Base-by-base conservation (phyloP, 352 stramenopile species). In the Pseudoperonospora humuli region DNA sequence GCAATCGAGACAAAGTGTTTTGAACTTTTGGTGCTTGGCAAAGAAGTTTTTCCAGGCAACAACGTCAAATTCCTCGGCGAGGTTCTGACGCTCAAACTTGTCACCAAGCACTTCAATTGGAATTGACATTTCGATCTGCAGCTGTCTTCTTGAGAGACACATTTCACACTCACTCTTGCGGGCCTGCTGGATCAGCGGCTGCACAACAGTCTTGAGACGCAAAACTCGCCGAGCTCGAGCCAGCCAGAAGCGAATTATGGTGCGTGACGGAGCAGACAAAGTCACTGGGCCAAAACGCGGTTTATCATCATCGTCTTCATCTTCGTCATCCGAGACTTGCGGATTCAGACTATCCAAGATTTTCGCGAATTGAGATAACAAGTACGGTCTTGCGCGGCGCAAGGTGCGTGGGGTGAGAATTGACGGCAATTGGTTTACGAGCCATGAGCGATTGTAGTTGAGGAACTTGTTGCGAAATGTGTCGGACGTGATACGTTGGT, bases 381-480 rank as follows among this genome's bases (percentile, higher is more conserved):
- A 55, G 56, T 98, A 98, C 17, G 95, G 95, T 29, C 88, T 64
- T 14, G 83, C 85, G 10, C 84, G 84, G 9, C 84, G 74, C 28
- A 97, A 50, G 7, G 91, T 97, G 7, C 93, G 76, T 8, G 95
- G 95, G 27, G 94, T 98, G 0, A 98, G 64, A 42, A 98, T 96
- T 23, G 83, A 91, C 9, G 95, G 95, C 10, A 98, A 70, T 44
- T 98, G 88, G 15, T 79, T 72, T n/a, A 98, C 84, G 32, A 98
- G 77, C 95, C 95, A 98, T n/a, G 85, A 78, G 3, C 93, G 75
- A 49, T 98, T 98, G 75, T 98, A 98, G 57, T 96, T 89, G 14
- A 98, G 74, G 59, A 98, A 98, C 57, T 98, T 98, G 69, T 94
- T 96, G 10, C 95, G 84, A 61, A 98, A 98, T 4, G 92, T 97